Conservation (phyloP, 768 basidiomycete species). For the Termitomyces sp. region DNA sequence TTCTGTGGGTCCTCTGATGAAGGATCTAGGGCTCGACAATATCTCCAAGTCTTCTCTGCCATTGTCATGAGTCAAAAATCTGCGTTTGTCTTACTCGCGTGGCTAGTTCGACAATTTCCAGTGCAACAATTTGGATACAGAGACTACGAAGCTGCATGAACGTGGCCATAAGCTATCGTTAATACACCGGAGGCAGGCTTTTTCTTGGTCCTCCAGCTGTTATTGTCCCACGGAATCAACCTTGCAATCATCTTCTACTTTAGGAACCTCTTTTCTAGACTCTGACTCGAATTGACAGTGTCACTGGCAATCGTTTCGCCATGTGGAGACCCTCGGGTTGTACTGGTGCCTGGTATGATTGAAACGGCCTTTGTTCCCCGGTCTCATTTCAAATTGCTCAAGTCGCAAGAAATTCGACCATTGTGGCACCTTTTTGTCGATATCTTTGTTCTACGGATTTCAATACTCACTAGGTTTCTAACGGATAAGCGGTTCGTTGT, state of each 20-base stretch:
- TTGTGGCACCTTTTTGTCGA: constrained; percentile 3
- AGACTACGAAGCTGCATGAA: neutral
- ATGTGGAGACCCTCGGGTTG: neutral
- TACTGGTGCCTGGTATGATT: neutral
- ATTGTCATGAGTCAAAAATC: neutral
- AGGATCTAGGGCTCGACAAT: neutral
- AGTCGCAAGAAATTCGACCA: neutral
- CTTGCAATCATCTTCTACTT: no score
- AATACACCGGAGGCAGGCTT: no score
- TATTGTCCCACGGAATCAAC: neutral
- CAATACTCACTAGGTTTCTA: neutral
- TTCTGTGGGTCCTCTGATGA: no score
- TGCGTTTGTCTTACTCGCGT: neutral
- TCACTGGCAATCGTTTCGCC: neutral
- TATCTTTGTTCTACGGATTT: neutral
- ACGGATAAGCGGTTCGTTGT: neutral
- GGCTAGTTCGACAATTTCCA: neutral
- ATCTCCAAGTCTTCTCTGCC: neutral
- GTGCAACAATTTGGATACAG: neutral
- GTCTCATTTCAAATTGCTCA: neutral
- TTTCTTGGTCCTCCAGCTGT: neutral
- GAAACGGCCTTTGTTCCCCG: neutral
- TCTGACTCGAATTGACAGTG: neutral
- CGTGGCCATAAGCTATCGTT: no score
- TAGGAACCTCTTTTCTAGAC: no score